Evolutionary conservation across 2,329 filamentous ascomycete genomes (phyloP).

Genomic region (Pestalotiopsis sp.): DNA sequence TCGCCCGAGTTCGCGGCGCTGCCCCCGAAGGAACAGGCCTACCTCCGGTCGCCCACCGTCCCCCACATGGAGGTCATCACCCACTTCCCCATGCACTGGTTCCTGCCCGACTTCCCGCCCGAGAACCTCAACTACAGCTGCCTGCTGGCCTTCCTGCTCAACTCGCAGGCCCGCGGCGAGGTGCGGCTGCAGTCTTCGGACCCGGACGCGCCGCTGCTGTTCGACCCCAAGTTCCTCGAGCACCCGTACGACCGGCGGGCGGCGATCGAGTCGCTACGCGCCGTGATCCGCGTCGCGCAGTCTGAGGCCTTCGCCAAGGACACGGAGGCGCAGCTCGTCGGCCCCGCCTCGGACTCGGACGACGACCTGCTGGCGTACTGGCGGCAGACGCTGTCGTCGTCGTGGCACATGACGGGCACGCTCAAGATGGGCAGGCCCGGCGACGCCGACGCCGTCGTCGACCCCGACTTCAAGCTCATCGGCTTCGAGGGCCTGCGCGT

Average conservation of each 20-base stretch:
- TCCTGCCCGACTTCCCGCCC: conserved; percentile 39
- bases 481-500: conserved; percentile 52
- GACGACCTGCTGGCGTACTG: conserved; percentile 54
- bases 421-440: conserved; percentile 55
- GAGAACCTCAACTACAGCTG: conserved; percentile 43
- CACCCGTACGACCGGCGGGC: conserved; percentile 57
- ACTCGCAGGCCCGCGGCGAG: conserved; percentile 54
- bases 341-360: conserved; percentile 49
- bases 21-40: conserved; percentile 42
- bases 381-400: conserved; percentile 44
- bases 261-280: conserved; percentile 51
- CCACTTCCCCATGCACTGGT: conserved; percentile 46
- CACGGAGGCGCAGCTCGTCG: conserved; percentile 41
- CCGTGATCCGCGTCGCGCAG: conserved; percentile 42
- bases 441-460: conserved; percentile 48
- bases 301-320: conserved; percentile 47
- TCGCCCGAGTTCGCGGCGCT: conserved; percentile 54
- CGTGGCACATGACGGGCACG: conserved; percentile 60
- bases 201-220: conserved; percentile 49
- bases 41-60: conserved; percentile 50
- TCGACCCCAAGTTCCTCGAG: conserved; percentile 55
- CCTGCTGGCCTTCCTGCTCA: conserved; percentile 51
- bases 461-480: conserved; percentile 48
- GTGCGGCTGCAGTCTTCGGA: conserved; percentile 56
- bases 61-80: conserved; percentile 59